Evolutionary conservation across 2,329 filamentous ascomycete species (phyloP).

Genomic region (Leptographium galeiforme): DNA sequence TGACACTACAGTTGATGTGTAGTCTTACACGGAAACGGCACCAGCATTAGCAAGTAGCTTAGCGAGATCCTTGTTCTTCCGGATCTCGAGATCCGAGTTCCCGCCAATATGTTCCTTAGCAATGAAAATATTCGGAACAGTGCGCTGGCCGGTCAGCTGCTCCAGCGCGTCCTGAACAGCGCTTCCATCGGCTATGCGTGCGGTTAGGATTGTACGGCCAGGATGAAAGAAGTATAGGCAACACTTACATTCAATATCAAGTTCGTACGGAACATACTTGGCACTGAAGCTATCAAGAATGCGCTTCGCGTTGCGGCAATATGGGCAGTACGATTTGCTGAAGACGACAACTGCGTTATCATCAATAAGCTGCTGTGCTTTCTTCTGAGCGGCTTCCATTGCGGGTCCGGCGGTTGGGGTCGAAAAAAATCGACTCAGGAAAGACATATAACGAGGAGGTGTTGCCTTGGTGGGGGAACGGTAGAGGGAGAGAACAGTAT

Average conservation of each 20-base stretch:
- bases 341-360: constrained; percentile 88
- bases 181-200: constrained; percentile 57
- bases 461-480: constrained; percentile 6
- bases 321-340: constrained; percentile 93
- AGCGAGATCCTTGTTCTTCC: constrained; percentile 47
- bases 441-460: constrained; percentile 35
- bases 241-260: constrained; percentile 71
- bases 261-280: constrained; percentile 63
- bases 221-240: not conserved
- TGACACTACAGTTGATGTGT: not conserved
- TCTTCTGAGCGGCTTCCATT: constrained; percentile 74
- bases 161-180: constrained; percentile 73
- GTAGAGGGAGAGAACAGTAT: constrained; percentile 8
- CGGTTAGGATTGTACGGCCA: constrained; percentile 15
- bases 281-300: constrained; percentile 57
- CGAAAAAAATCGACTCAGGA: constrained; percentile 61
- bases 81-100: constrained; percentile 72
- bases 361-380: constrained; percentile 77
- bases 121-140: constrained; percentile 96
- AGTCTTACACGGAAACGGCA: constrained; percentile 14
- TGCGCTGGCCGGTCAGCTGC: constrained; percentile 69
- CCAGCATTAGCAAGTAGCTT: constrained; percentile 27
- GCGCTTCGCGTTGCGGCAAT: constrained; percentile 70
- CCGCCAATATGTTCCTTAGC: constrained; percentile 83
- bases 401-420: constrained; percentile 39